Percentiles rank a stretch among this genome's conserved stretches.
Evolutionary conservation across 2,329 filamentous ascomycete species (phyloP).

Genomic region (Leptographium lundbergii): DNA sequence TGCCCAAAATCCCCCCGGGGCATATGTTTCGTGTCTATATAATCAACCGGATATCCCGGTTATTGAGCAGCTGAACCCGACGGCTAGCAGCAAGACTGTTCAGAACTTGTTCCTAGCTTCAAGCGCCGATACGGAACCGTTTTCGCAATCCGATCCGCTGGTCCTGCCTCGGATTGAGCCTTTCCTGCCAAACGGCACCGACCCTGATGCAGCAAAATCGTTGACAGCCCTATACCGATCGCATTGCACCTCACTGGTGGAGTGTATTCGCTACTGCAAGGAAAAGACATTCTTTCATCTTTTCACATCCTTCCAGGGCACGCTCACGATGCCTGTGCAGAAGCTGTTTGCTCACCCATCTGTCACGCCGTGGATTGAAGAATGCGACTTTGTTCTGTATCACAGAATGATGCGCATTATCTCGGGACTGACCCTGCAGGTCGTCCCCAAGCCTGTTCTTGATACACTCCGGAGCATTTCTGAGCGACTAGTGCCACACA

Average conservation of each 20-base stretch:
- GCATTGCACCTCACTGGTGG: conserved; percentile 88
- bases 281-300: conserved; percentile 94
- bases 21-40: conserved; percentile 39
- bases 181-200: conserved; percentile 70
- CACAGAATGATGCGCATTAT: conserved; percentile 94
- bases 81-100: conserved; percentile 43
- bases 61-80: conserved; percentile 46
- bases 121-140: conserved; percentile 36
- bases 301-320: conserved; percentile 90
- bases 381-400: conserved; percentile 91
- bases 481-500: conserved; percentile 65
- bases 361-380: conserved; percentile 83
- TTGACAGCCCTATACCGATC: conserved; percentile 81
- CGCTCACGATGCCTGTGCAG: conserved; percentile 90
- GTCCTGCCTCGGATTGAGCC: conserved; percentile 74
- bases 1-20: background rate
- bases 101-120: conserved; percentile 49
- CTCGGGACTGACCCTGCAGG: conserved; percentile 76
- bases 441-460: conserved; percentile 76
- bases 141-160: conserved; percentile 56
- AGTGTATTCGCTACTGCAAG: conserved; percentile 91
- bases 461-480: conserved; percentile 82
- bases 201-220: conserved; percentile 75
- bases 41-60: conserved; percentile 43
- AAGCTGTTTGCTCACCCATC: conserved; percentile 75